Evolutionary conservation across 306 rosid species (phyloP).

Genomic region (Cicer bijugum): DNA sequence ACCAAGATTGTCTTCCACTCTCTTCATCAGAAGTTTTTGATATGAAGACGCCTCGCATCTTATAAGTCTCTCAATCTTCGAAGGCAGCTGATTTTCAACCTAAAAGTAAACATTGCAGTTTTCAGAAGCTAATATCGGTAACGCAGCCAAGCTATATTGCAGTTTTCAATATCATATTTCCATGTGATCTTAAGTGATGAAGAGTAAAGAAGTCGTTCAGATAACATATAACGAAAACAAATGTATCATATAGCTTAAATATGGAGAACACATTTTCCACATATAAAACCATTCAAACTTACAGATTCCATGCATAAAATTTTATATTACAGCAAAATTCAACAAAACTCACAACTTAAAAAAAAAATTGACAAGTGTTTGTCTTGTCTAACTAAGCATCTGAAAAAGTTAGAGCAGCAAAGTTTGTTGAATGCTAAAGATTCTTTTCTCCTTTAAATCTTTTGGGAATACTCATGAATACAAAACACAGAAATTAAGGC

Average conservation of each 20-base stretch:
- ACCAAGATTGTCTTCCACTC: constrained; percentile 98
- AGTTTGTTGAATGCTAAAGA: constrained; percentile 1
- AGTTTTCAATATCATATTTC: constrained; percentile 28
- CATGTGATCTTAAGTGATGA: constrained; percentile 29
- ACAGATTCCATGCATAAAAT: constrained; percentile 12
- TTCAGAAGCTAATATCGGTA: constrained; percentile 34
- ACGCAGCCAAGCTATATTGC: constrained; percentile 2
- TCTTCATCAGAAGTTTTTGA: constrained; percentile 97
- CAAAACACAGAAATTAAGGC: constrained; percentile 15
- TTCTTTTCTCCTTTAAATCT: constrained; percentile 1
- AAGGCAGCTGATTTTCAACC: constrained; percentile 97
- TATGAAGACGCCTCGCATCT: constrained; percentile 99
- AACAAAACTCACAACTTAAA: constrained; percentile 1
- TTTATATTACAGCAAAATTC: constrained; percentile 21
- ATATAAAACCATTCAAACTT: not conserved
- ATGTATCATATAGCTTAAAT: constrained; percentile 20
- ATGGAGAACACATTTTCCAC: constrained; percentile 16
- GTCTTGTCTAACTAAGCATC: constrained; percentile 1
- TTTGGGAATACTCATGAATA: constrained; percentile 6
- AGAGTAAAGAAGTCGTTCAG: not conserved
- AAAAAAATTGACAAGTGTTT: not conserved
- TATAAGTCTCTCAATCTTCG: constrained; percentile 93
- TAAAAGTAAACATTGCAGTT: constrained; percentile 45
- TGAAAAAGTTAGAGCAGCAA: constrained; percentile 16
- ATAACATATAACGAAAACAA: constrained; percentile 15